Evolutionary conservation across 2,329 filamentous ascomycete species (phyloP), one percentile per base, ranked within the genome.

Genomic region (Stachybotrys chartarum): DNA sequence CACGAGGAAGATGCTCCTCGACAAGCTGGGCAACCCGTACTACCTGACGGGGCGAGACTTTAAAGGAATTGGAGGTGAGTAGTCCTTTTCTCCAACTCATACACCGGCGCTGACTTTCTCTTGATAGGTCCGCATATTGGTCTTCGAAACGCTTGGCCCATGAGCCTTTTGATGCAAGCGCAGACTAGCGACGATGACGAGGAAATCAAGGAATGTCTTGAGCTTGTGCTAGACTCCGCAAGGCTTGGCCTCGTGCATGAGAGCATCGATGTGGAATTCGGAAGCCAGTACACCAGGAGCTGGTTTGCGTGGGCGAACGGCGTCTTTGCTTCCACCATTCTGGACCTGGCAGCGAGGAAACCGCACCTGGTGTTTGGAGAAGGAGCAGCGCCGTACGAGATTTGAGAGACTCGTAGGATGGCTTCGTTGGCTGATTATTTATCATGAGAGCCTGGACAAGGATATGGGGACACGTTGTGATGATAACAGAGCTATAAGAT

Each of bases 241-340:
- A 80, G 78, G 53, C 78, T 95, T 10, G 94, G 94, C 0, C 74
- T 99, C 51, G 80, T 99, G 2, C 93, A 99, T 65, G 94, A 99
- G 75, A 96, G 90, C 64, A 84, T 99, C 46, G 84, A 96, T 64
- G 93, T 97, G 6, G 85, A 93, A 58, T 67, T 72, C 46, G 63
- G 75, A 3, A 58, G 60, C n/a, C 74, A 76, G 24, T 97, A 94
- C 70, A 97, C 93, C 1, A 79, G 91, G 60, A 91, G 88, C 66
- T 97, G 93, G 93, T 97, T 97, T 70, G 91, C 93, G 3, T 97
- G 92, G 94, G 94, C 94, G 11, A 99, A 99, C 63, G 94, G 91
- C 1, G 91, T 99, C 11, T 97, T 96, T 72, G 91, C 93, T 14
- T 87, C 91, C 70, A 96, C 92, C 0, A 90, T 99, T 50, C 75